Evolutionary conservation across 1,284 basidiomycete genomes (phyloP).

Genomic region (Ustilago shanxiensis): DNA sequence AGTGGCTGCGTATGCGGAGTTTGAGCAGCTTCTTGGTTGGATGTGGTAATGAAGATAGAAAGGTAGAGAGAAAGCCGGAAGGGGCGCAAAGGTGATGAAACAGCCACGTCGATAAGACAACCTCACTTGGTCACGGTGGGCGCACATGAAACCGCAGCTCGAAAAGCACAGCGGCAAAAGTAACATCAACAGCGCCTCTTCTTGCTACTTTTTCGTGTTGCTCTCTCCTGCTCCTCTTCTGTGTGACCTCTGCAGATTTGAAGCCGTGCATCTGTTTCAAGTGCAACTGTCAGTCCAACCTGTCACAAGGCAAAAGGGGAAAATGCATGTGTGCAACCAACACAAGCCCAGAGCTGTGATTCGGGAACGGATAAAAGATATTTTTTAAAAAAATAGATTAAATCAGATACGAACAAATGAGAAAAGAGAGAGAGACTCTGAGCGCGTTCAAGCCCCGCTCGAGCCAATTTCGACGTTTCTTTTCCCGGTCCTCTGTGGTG

Average conservation of each 20-base stretch:
- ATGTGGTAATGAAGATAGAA: background rate
- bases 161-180: background rate
- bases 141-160: conserved; percentile 7
- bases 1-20: background rate
- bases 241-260: no score
- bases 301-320: background rate
- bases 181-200: background rate
- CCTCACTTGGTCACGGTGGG: background rate
- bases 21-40: background rate
- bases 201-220: background rate
- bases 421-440: background rate
- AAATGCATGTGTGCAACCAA: conserved; percentile 7
- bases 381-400: background rate
- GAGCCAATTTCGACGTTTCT: background rate
- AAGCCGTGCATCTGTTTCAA: no score
- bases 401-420: background rate
- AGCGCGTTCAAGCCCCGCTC: conserved; percentile 1
- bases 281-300: background rate
- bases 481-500: background rate
- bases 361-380: background rate
- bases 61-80: no score
- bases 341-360: background rate
- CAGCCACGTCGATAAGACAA: background rate
- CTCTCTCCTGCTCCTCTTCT: background rate
- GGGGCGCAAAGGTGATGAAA: no score